Base-by-base conservation (phyloP, 2,329 filamentous ascomycete species). In the Diaporthe batatas region DNA sequence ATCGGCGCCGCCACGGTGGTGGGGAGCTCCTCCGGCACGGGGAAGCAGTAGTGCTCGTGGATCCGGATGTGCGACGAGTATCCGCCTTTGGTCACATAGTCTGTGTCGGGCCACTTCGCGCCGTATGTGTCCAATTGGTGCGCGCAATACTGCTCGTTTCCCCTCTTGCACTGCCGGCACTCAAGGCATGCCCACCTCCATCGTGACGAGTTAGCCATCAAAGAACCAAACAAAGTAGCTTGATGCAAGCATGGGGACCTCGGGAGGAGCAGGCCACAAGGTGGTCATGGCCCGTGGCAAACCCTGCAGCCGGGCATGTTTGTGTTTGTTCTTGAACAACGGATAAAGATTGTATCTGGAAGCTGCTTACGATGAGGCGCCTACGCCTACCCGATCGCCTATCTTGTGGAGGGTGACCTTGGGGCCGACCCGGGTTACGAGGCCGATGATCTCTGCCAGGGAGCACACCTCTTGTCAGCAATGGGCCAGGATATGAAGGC, bases 31-130 rank as follows among this genome's bases (percentile, higher is more conserved):
- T 95, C 93, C 47, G 94, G 94, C 75, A 97, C 95, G 79, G 92
- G 92, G 79, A 89, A 91, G 58, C 25, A 87, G 86, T 86, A 95
- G 85, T 95, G 93, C 83, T 95, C 92, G 82, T 96, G 93, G n/a
- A 81, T 79, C 65, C 81, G 77, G 32, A 82, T 76, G 71, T 82
- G 81, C 6, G 81, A 82, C 2, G 81, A 80, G 76, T 83, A 84
- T 69, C 88, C 91, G 42, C 91, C 91, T 78, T 91, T 91, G 2
- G 86, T 87, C 76, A 88, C 88, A 75, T 83, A 84, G 16, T 88
- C 88, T 4, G 78, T 77, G 74, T 88, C 84, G 44, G 83, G 82
- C 79, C 86, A 89, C 29, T 83, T 85, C 51, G 84, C 83, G 74
- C 88, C 88, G 76, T 92, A 93, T 0, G 91, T 93, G 70, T 88